Base-by-base conservation (phyloP, 495 filamentous ascomycete genomes). In the Penicillium canariense region DNA sequence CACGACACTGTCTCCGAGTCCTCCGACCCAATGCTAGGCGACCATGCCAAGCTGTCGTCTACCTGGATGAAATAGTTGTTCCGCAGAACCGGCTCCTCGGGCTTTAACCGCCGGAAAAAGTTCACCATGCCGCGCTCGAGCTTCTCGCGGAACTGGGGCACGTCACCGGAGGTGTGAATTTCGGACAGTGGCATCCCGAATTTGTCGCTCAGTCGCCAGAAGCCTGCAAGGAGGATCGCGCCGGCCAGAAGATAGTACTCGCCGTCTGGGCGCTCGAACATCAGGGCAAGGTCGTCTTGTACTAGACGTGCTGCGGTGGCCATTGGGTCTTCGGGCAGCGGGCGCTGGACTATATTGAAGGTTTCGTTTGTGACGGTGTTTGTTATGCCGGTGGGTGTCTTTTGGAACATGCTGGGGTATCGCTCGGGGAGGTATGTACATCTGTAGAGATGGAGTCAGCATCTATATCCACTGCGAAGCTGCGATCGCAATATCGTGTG, bases 181-280 rank as follows among this genome's bases (percentile, higher is more conserved):
- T 94, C 87, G 2, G 81, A 84, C 4, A 96, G 70, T 20, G 79
- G 76, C 91, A 96, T 94, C 7, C 87, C 87, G 67, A 88, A 85
- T 72, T 96, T 95, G 62, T 96, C 89, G 47, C 80, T 75, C 5
- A 96, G 80, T 7, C 89, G 83, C 91, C 90, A 96, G 75, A 96
- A 96, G 0, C 90, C 91, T 0, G 90, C 82, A 0, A 96, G 78
- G 9, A 96, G 77, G 48, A 94, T 86, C 5, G 86, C 79, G 11
- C 90, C 91, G 3, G 90, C 89, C 1, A 90, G 78, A 1, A 95
- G 82, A 68, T 92, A 89, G 71, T 96, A 96, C 67, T 93, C 84
- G 22, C 89, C 87, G 62, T 96, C 88, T 2, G 74, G 65, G 26
- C 74, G 78, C 68, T 95, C 89, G 61, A 96, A 77, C 91, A 96